Evolutionary conservation across 345 rosid species (phyloP).

Genomic region (Sonneratia alba): DNA sequence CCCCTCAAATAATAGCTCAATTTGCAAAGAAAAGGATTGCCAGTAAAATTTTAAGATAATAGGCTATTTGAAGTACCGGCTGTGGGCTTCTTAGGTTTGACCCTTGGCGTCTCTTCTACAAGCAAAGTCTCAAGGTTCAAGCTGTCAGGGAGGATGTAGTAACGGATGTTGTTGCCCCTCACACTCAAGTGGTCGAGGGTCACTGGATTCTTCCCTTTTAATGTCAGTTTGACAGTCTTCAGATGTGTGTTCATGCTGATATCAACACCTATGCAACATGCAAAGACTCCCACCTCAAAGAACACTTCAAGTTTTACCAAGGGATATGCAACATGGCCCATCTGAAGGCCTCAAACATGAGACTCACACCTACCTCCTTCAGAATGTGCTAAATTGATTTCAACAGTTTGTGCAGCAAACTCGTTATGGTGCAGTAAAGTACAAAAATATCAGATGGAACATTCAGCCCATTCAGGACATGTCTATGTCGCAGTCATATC

Average conservation of each 20-base stretch:
- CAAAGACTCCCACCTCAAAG: background rate
- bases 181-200: constrained; percentile 35
- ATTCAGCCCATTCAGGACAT: background rate
- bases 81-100: constrained; percentile 92
- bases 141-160: constrained; percentile 98
- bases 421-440: background rate
- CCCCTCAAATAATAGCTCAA: background rate
- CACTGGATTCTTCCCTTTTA: constrained; percentile 90
- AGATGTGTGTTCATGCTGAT: constrained; percentile 97
- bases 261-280: constrained; percentile 62
- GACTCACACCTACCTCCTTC: background rate
- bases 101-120: constrained; percentile 92
- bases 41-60: background rate
- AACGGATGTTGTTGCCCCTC: constrained; percentile 72
- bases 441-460: background rate
- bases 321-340: too few relatives aligned
- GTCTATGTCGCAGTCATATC: background rate
- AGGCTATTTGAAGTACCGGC: constrained; percentile 42
- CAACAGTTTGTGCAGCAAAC: background rate
- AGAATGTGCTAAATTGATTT: background rate
- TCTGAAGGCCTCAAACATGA: background rate
- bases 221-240: constrained; percentile 79
- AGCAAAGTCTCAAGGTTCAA: constrained; percentile 93
- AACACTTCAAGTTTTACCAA: too few relatives aligned
- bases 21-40: background rate